Base-by-base conservation (phyloP, 192 early-diverging fungal genomes). In the Rhizoclosmatium sp. region DNA sequence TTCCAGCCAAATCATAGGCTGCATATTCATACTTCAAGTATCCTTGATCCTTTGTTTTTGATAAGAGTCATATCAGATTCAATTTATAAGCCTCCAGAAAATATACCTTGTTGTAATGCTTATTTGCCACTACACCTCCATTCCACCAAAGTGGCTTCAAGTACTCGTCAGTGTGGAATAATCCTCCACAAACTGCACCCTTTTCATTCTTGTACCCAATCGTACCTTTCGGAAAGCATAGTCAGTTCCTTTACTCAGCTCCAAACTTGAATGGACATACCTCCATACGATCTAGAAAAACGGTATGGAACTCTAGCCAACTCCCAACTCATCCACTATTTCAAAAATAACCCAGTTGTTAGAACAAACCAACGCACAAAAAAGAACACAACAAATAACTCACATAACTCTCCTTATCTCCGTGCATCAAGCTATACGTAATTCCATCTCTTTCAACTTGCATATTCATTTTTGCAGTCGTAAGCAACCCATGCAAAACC, bases 321-420 rank as follows among this genome's bases (percentile, higher is more conserved):
- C 75, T 92, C 92, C 71, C 82, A 90, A 3, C 86, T 88, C 39
- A 86, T 84, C 92, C 92, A 64, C 54, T 69, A 16, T 2, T 31
- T 31, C 31, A 31, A 31, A 31, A 31, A 31, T 31, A 31, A 31
- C 31, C 31, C 31, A 31, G 31, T 31, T 31, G 16, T 31, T 14
- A 69, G 31, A 2, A 69, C 21, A n/a, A 65, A 16, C n/a, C 2
- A n/a, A n/a, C n/a, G n/a, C n/a, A n/a, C n/a, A n/a, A n/a, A n/a
- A n/a, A n/a, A n/a, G 39, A 65, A 23, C 12, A 0, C 4, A 23
- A 31, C 31, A 31, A 31, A 31, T 0, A 16, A 49, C 67, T 47
- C 67, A 69, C 67, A 88, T 93, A 5, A 87, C 85, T 75, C 88
- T 91, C 80, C 59, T 78, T 78, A 51, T 92, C 92, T 23, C 92